Evolutionary conservation across 768 basidiomycete species (phyloP), one percentile per base, ranked within the genome.

Genomic region (Cyclocybe aegerita): DNA sequence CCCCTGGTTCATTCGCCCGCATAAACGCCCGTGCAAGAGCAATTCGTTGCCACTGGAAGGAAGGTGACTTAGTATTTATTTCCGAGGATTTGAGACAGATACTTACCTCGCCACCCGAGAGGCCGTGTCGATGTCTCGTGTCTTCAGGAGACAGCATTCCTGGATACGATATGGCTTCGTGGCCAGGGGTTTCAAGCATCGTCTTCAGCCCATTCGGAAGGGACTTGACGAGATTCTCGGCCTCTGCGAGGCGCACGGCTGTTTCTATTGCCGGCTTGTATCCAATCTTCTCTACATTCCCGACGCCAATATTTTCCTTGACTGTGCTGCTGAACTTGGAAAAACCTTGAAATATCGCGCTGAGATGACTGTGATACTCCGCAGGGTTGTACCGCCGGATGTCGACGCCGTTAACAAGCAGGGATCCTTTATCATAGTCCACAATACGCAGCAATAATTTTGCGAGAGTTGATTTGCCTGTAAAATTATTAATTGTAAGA

Each of bases 21-120:
- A 93, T 90, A 60, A 94, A 93, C 11, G 90, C 88, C 42, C 93
- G 80, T 41, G 91, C 88, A 43, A 94, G 79, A 12, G 93, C 91
- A 49, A 95, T 80, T 58, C 88, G 74, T 69, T 93, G 90, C 91
- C 91, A 93, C 88, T 92, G 62, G 53, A 46, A 43, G 17, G 53
- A 34, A 43, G 33, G 50, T 32, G 17, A 17, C 16, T 23, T n/a
- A 43, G 16, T 23, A n/a, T 31, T n/a, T 11, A 36, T 38, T 29
- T 48, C 5, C 33, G 12, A 30, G 14, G 11, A 32, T 31, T 38
- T 9, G 50, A 56, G 57, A 42, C 53, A 49, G 57, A 32, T 17
- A 55, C 79, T 59, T 66, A 90, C 90, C 77, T 94, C 90, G 59
- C 92, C 92, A 37, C 90, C 90, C 9, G 88, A 92, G 45, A 93